Evolutionary conservation across 345 rosid genomes (phyloP).

Genomic region (Bretschneidera sinensis): DNA sequence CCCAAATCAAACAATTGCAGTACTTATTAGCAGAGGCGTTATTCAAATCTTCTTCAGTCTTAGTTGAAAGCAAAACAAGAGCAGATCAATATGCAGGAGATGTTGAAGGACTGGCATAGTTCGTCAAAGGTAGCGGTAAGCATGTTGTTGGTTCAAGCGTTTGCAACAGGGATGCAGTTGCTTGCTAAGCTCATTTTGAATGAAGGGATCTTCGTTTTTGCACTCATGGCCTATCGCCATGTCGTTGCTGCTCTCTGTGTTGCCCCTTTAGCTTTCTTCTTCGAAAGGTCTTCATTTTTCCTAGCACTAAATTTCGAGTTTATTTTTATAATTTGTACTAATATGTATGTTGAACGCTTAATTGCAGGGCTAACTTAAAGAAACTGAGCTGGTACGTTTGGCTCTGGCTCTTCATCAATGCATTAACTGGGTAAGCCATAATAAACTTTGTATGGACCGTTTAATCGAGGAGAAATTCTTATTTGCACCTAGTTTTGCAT

Average conservation of each 20-base stretch:
- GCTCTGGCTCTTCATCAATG: slow-evolving; percentile 39
- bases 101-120: too few species aligned
- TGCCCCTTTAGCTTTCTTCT: slow-evolving; percentile 43
- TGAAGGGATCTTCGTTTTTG: slow-evolving; percentile 38
- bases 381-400: slow-evolving; percentile 26
- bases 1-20: too few species aligned
- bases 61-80: too few species aligned
- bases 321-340: neutral
- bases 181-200: slow-evolving; percentile 32
- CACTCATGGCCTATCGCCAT: slow-evolving; percentile 45
- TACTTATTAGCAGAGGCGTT: too few species aligned
- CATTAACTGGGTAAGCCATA: slow-evolving; percentile 45
- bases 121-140: too few species aligned
- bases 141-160: slow-evolving; percentile 43
- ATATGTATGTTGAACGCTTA: neutral
- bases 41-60: too few species aligned
- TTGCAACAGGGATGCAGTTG: slow-evolving; percentile 38
- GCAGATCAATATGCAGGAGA: too few species aligned
- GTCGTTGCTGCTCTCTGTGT: slow-evolving; percentile 40
- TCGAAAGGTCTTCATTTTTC: slow-evolving; percentile 33
- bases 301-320: too few species aligned
- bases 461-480: too few species aligned
- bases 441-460: too few species aligned
- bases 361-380: slow-evolving; percentile 21
- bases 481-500: too few species aligned